Evolutionary conservation across 2,329 filamentous ascomycete species (phyloP), one percentile per base, ranked within the genome.

Genomic region (Lachnellula occidentalis): DNA sequence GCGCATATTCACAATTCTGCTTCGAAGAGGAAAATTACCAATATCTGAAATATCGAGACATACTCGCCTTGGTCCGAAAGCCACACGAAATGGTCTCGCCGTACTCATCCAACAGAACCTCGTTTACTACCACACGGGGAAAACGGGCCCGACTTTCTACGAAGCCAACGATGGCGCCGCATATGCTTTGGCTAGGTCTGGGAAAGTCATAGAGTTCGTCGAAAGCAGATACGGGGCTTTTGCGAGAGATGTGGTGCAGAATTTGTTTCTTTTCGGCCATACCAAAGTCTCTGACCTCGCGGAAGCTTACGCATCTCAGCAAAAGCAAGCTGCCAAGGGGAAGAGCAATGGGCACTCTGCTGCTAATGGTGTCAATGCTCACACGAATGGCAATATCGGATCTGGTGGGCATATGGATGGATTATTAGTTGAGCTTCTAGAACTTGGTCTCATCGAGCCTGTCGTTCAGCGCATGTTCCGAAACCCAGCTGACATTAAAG

Each of bases 41-140:
- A 77, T 92, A 55, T 71, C 78, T 50, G 83, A 86, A 58, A 77
- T 99, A 34, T 79, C 79, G 42, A 83, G 86, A 50, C 79, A 88
- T 67, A 91, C 89, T 19, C 82, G 84, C 48, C 80, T 96, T 49
- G 82, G 81, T 52, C 78, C 81, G n/a, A 82, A 83, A 51, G 86
- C 95, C 67, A 76, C 96, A 60, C 88, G 86, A 65, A 85, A 92
- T 72, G 91, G 88, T 19, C 79, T 99, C 50, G 85, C 85, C 51
- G 86, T 94, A 34, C 84, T 97, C 60, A 81, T 95, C 42, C 92
- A 97, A 69, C 88, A 96, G 69, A 90, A 92, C 67, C 81, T 97
- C 48, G 77, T 95, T 59, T 90, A 85, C 70, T 87, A 92, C 71
- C 80, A 84, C 61, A 82, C 83, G 61, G 79, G 27, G 27, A 31